Evolutionary conservation across 2,329 filamentous ascomycete genomes (phyloP).

Genomic region (Colletotrichum sp.): DNA sequence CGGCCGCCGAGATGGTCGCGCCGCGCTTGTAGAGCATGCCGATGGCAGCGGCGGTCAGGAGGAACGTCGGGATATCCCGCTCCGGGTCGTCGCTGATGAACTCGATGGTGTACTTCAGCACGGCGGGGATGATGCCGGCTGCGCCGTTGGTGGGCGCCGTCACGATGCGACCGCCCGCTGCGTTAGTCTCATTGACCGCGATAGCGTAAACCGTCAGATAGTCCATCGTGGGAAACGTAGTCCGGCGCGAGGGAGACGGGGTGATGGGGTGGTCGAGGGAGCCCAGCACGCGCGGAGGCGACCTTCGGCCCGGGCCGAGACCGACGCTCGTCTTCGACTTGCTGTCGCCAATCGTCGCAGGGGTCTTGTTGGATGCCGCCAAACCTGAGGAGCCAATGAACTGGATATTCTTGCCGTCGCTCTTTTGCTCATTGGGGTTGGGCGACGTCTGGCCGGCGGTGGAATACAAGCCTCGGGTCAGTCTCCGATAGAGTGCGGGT

Average conservation of each 20-base stretch:
- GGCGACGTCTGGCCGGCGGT: slow-evolving; percentile 29
- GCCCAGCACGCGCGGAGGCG: slow-evolving; percentile 48
- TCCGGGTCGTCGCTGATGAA: slow-evolving; percentile 56
- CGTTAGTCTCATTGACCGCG: slow-evolving; percentile 59
- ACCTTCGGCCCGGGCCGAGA: slow-evolving; percentile 28
- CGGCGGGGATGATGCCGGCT: slow-evolving; percentile 55
- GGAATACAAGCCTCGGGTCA: slow-evolving; percentile 52
- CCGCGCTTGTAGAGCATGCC: slow-evolving; percentile 60
- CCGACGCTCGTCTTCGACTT: neutral
- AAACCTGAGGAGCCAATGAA: neutral
- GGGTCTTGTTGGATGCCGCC: neutral
- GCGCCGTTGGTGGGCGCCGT: slow-evolving; percentile 58
- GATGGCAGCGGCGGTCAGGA: slow-evolving; percentile 54
- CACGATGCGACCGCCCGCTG: slow-evolving; percentile 54
- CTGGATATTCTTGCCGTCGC: neutral
- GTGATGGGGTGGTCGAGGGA: slow-evolving; percentile 50
- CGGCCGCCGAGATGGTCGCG: slow-evolving; percentile 55
- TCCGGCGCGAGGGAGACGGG: slow-evolving; percentile 50
- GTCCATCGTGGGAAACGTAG: slow-evolving; percentile 55
- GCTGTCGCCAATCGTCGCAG: neutral
- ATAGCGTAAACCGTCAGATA: slow-evolving; percentile 57
- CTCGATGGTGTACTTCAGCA: slow-evolving; percentile 55
- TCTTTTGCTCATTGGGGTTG: neutral
- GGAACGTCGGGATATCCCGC: slow-evolving; percentile 53
- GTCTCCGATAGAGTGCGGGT: slow-evolving; percentile 47